Percentiles rank a stretch among this genome's conserved stretches.
Conservation (phyloP, 768 basidiomycete species). For the Suillus lakei region DNA sequence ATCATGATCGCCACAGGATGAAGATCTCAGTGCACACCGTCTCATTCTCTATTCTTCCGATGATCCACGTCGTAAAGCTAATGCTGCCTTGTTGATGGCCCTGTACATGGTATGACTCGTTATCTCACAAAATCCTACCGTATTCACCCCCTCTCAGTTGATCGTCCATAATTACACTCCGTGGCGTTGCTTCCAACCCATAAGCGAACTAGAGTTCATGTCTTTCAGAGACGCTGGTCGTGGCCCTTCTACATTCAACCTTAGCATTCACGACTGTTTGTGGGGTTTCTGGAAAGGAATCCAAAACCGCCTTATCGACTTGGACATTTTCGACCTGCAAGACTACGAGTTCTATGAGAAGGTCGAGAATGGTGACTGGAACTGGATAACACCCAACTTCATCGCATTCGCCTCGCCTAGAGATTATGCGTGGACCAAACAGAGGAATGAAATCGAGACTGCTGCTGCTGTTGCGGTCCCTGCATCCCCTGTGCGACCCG, state of each 20-base stretch:
- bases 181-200: conserved; percentile 94
- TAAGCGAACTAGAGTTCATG: conserved; percentile 92
- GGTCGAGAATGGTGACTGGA: conserved; percentile 95
- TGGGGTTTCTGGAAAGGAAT: conserved; percentile 90
- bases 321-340: conserved; percentile 91
- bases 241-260: conserved; percentile 89
- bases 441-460: conserved; percentile 66
- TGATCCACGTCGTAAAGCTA: conserved; percentile 87
- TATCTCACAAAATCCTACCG: conserved; percentile 12
- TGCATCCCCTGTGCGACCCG: conserved; percentile 32
- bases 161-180: conserved; percentile 89
- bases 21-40: conserved; percentile 70
- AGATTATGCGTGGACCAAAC: conserved; percentile 80
- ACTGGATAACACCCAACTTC: conserved; percentile 91
- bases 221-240: conserved; percentile 96
- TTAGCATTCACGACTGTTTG: conserved; percentile 90
- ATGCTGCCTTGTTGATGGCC: conserved; percentile 92
- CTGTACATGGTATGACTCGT: conserved; percentile 79
- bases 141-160: conserved; percentile 59
- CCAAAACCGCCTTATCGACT: conserved; percentile 91
- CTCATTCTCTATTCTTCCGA: conserved; percentile 88
- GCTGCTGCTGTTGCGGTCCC: conserved; percentile 20
- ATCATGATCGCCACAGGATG: conserved; percentile 57
- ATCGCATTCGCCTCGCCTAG: conserved; percentile 95
- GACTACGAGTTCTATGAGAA: conserved; percentile 96